Evolutionary conservation across 176 grass and related monocot genomes (phyloP).

Genomic region (Oropetium thomaeum): DNA sequence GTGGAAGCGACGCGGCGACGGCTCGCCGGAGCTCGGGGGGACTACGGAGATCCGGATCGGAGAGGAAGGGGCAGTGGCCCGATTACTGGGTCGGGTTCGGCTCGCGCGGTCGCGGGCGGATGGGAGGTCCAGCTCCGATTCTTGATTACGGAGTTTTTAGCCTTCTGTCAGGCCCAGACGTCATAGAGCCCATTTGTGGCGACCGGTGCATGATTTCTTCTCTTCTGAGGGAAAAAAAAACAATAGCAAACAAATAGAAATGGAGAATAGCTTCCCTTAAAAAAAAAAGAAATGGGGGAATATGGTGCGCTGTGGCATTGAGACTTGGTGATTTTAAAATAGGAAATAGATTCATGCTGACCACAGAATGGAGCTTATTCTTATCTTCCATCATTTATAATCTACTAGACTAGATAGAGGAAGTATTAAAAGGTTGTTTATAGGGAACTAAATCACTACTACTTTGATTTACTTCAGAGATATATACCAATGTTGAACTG

Average conservation of each 20-base stretch:
- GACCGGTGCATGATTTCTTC: background rate
- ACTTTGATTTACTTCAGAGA: too few relatives aligned
- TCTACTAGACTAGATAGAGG: too few relatives aligned
- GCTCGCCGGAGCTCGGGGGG: constrained; percentile 48
- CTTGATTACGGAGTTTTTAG: background rate
- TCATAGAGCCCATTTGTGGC: background rate
- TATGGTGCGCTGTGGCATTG: background rate
- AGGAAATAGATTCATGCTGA: background rate
- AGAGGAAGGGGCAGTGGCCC: constrained; percentile 24
- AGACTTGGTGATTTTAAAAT: background rate
- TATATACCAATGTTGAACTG: too few relatives aligned
- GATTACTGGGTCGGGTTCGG: constrained; percentile 24
- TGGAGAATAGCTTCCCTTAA: too few relatives aligned
- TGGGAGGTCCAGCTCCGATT: background rate
- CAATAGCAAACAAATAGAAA: background rate
- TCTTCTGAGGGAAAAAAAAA: background rate
- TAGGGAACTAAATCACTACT: too few relatives aligned
- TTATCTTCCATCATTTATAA: too few relatives aligned
- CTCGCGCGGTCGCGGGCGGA: background rate
- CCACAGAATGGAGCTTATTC: too few relatives aligned
- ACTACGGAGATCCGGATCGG: constrained; percentile 47
- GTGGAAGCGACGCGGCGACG: constrained; percentile 44
- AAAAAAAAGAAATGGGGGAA: too few relatives aligned
- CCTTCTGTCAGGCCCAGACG: background rate
- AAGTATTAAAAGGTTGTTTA: too few relatives aligned